Evolutionary conservation across 441 rosid species (phyloP).

Genomic region (Sinapis alba): DNA sequence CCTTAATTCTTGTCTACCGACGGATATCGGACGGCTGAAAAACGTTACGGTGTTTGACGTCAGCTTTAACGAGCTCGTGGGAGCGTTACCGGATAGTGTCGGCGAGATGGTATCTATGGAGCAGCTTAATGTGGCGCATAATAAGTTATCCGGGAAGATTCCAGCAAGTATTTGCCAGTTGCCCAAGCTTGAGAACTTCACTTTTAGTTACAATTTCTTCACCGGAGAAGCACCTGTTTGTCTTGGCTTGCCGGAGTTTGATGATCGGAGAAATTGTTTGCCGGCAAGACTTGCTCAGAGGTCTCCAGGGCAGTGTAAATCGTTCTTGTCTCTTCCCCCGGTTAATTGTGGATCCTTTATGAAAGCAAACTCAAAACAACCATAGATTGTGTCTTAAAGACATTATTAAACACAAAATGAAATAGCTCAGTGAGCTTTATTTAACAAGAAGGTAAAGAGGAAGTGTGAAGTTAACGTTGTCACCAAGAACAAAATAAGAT

Average conservation of each 20-base stretch:
- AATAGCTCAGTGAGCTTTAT: too few relatives aligned
- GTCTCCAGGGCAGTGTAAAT: slow-evolving; percentile 58
- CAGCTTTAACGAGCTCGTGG: slow-evolving; percentile 66
- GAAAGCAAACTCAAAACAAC: too few relatives aligned
- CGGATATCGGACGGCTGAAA: slow-evolving; percentile 62
- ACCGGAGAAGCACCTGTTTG: slow-evolving; percentile 80
- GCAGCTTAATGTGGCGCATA: slow-evolving; percentile 83
- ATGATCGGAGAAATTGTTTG: slow-evolving; percentile 75
- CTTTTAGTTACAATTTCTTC: slow-evolving; percentile 73
- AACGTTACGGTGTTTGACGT: slow-evolving; percentile 83
- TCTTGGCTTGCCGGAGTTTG: slow-evolving; percentile 51
- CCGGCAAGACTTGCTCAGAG: slow-evolving; percentile 66
- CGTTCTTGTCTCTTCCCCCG: slow-evolving; percentile 62
- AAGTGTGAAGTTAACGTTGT: too few relatives aligned
- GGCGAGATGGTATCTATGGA: slow-evolving; percentile 70
- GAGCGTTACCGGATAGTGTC: slow-evolving; percentile 66
- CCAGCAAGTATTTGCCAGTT: slow-evolving; percentile 68
- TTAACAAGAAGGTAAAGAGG: too few relatives aligned
- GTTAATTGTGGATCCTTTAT: slow-evolving; percentile 70
- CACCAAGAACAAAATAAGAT: too few relatives aligned
- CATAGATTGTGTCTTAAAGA: too few relatives aligned
- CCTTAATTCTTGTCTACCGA: slow-evolving; percentile 74
- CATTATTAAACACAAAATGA: too few relatives aligned
- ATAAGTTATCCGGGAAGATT: slow-evolving; percentile 66
- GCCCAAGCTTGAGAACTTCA: slow-evolving; percentile 72